Conservation (phyloP, 345 rosid species). For the Salix koriyanagi region DNA sequence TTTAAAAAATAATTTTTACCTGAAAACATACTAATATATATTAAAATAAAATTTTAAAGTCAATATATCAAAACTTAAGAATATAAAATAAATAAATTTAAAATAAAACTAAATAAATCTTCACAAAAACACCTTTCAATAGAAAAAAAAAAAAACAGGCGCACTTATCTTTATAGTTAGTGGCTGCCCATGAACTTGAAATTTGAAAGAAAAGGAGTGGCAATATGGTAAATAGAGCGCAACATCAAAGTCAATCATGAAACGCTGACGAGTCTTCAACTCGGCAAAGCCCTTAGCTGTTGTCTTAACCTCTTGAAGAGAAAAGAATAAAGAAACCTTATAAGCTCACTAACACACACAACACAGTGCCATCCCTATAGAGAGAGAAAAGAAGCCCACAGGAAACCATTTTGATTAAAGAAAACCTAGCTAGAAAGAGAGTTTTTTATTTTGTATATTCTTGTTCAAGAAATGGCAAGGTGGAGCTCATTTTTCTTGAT, state of each 20-base stretch:
- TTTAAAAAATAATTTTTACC: no score
- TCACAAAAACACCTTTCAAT: no score
- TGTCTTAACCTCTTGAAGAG: neutral
- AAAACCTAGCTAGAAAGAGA: neutral
- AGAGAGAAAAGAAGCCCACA: neutral
- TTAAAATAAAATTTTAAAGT: no score
- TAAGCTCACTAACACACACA: neutral
- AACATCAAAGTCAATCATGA: constrained; percentile 12
- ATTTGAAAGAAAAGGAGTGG: constrained; percentile 7
- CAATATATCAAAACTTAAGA: no score
- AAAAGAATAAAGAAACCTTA: neutral
- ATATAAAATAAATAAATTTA: no score
- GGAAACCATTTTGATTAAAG: neutral
- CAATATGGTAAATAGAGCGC: constrained; percentile 21
- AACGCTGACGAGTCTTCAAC: constrained; percentile 9
- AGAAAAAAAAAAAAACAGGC: no score
- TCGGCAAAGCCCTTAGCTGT: constrained; percentile 5
- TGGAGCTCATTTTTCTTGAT: constrained; percentile 21
- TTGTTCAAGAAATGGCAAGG: constrained; percentile 20
- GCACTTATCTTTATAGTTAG: neutral
- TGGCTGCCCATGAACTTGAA: constrained; percentile 13
- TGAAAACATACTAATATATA: no score
- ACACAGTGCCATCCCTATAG: no score
- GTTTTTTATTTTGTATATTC: neutral
- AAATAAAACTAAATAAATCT: no score